Conservation (phyloP, 2,329 filamentous ascomycete species). For the Sporothrix dimorphospora region DNA sequence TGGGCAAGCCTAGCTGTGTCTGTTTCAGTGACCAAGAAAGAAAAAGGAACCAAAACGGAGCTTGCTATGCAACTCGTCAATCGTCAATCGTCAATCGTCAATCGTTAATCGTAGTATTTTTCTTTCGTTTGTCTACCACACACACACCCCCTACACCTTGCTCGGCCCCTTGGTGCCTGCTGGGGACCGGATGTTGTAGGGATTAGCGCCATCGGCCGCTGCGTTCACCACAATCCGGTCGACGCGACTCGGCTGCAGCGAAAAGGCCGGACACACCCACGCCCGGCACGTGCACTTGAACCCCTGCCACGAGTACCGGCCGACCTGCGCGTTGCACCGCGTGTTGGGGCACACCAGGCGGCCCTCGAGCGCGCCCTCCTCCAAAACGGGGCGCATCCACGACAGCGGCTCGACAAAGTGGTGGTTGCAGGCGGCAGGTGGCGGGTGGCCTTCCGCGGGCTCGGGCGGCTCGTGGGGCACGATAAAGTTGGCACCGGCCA, state of each 20-base stretch:
- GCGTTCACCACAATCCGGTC: conserved; percentile 59
- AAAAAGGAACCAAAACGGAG: neutral
- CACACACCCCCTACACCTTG: neutral
- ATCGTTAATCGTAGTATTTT: neutral
- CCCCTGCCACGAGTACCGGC: conserved; percentile 95
- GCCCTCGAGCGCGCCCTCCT: conserved; percentile 79
- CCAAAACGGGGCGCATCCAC: conserved; percentile 89
- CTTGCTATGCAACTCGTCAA: neutral
- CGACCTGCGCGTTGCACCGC: conserved; percentile 80
- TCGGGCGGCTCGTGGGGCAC: conserved; percentile 57
- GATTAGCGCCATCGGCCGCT: neutral
- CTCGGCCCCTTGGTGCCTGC: conserved; percentile 43
- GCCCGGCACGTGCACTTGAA: conserved; percentile 87
- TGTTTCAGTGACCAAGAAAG: neutral
- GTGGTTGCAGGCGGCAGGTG: conserved; percentile 68
- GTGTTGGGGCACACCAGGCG: conserved; percentile 78
- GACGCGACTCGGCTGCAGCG: conserved; percentile 77
- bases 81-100: conserved; percentile 5
- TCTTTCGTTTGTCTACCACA: neutral
- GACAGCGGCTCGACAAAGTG: conserved; percentile 89
- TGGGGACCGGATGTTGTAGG: conserved; percentile 60
- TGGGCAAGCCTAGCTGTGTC: neutral
- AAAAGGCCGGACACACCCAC: conserved; percentile 92
- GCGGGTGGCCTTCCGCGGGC: neutral
- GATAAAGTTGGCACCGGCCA: conserved; percentile 64